These are phyloP conservation scores for Fusarium sp. DNA, from an alignment of 2,329 filamentous ascomycete species.

Conservation along the genomic window DNA sequence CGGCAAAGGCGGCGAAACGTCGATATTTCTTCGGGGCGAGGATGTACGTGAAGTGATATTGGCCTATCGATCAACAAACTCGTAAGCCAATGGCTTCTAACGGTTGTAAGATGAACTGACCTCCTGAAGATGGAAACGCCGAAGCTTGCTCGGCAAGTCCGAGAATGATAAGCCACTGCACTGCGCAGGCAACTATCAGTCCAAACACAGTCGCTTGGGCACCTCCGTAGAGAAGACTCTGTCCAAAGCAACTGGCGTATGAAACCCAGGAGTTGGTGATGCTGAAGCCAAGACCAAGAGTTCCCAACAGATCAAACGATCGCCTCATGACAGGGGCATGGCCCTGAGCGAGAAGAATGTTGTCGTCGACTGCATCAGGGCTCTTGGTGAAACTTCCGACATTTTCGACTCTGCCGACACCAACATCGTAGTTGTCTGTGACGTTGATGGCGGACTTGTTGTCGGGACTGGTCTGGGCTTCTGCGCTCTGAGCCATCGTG, in stretches of 20 bases:
- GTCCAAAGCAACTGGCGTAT: background rate
- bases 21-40: background rate
- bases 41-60: background rate
- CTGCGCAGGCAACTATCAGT: background rate
- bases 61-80: fast-evolving
- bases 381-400: background rate
- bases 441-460: background rate
- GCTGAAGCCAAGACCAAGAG: background rate
- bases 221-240: background rate
- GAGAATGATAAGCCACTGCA: background rate
- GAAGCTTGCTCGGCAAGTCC: background rate
- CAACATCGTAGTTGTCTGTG: background rate
- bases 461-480: background rate
- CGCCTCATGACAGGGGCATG: background rate
- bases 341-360: background rate
- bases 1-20: background rate
- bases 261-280: background rate
- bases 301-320: background rate
- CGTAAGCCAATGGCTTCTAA: fast-evolving
- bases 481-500: background rate
- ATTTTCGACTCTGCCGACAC: background rate
- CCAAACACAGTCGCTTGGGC: background rate
- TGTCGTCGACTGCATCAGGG: background rate
- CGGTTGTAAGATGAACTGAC: background rate
- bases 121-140: background rate